Conservation (phyloP, 768 basidiomycete species). For the Rhodotorula babjevae region DNA sequence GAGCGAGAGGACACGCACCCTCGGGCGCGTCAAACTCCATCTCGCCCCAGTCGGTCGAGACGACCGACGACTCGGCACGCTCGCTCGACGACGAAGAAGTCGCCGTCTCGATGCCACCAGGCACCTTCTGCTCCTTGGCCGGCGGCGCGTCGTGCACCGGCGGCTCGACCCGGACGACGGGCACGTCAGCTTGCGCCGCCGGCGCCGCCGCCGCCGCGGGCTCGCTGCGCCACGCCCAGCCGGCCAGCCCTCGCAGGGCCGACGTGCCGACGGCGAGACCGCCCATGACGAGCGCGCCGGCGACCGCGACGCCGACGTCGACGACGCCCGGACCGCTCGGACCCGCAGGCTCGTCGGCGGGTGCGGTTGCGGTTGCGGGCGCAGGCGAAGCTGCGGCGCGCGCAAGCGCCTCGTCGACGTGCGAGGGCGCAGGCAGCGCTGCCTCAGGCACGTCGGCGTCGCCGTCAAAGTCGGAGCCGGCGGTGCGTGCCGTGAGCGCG, state of each 20-base stretch:
- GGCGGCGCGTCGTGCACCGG: background rate
- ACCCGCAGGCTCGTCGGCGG: background rate
- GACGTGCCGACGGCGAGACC: constrained; percentile 26
- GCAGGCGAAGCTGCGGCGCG: background rate
- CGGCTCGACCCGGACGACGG: no score
- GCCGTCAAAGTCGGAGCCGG: background rate
- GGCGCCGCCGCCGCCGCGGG: background rate
- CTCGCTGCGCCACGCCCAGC: constrained; percentile 16
- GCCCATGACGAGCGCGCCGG: constrained; percentile 23
- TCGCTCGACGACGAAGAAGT: no score
- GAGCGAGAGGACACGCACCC: constrained; percentile 2
- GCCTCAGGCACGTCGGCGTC: background rate
- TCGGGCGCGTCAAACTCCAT: constrained; percentile 22
- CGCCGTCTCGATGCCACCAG: background rate
- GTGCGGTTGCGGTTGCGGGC: background rate
- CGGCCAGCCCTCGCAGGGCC: constrained; percentile 20
- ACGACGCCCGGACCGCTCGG: background rate
- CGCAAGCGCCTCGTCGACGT: background rate
- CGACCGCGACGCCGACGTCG: constrained; percentile 16
- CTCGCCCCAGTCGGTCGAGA: constrained; percentile 27
- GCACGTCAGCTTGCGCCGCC: background rate
- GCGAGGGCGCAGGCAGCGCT: background rate
- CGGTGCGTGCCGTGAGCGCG: background rate
- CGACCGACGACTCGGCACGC: constrained; percentile 6
- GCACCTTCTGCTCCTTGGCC: background rate